These are phyloP conservation scores for Chlorella sp. DNA, from an alignment of 139 green algal genomes.

Conservation along the genomic window DNA sequence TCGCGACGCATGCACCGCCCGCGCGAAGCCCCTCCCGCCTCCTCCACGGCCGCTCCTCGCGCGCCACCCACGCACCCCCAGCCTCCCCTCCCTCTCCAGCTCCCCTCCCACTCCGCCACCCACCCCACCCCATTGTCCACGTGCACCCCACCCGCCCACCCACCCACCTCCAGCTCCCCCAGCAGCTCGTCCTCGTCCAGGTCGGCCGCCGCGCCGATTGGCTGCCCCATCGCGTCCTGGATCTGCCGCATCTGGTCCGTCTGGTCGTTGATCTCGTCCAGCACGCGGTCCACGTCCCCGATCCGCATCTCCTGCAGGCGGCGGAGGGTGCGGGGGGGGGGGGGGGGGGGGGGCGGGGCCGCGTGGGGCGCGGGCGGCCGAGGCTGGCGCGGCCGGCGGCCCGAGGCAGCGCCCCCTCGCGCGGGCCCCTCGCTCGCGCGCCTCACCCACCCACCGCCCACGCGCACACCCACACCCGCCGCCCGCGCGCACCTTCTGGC, in stretches of 20 bases:
- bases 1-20: neutral
- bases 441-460: too few species aligned
- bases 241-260: constrained; percentile 92
- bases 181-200: constrained; percentile 88
- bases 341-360: neutral
- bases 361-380: too few species aligned
- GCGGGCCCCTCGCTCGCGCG: too few species aligned
- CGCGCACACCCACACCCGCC: too few species aligned
- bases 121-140: neutral
- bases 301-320: constrained; percentile 75
- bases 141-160: neutral
- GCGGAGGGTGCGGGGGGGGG: neutral
- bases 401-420: too few species aligned
- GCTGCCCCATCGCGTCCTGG: constrained; percentile 83
- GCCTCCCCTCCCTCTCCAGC: neutral
- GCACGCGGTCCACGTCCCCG: constrained; percentile 90
- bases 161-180: constrained; percentile 62
- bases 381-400: too few species aligned
- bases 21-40: neutral
- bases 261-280: constrained; percentile 96
- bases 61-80: neutral
- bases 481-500: constrained; percentile 44
- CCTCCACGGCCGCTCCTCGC: neutral
- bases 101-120: neutral
- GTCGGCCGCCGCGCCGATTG: constrained; percentile 69